These are phyloP conservation scores for Backusella morwellensis DNA, from an alignment of 192 early-diverging fungal species.

Conservation along the genomic window DNA sequence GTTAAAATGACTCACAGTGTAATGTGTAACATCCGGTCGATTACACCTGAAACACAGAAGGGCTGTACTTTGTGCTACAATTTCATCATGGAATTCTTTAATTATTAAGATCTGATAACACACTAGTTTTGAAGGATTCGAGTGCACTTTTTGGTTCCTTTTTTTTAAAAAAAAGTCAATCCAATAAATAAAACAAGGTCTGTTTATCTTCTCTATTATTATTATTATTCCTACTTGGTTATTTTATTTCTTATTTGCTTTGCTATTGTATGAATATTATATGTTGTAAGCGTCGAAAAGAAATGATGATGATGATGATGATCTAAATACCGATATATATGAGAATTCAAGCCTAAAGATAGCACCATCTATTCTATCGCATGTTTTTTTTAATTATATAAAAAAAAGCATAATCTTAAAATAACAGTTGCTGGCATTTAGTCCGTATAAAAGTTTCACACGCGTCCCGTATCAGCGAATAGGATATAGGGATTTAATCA, in stretches of 20 bases:
- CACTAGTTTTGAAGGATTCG: not conserved
- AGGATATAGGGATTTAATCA: not conserved
- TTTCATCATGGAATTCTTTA: not conserved
- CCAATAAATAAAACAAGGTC: not conserved
- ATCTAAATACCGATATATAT: not conserved
- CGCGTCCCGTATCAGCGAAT: not conserved
- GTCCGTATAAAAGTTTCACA: not conserved
- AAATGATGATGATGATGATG: not conserved
- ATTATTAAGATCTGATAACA: constrained; percentile 1
- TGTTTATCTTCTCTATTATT: not conserved
- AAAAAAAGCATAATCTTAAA: not conserved
- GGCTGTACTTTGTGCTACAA: not conserved
- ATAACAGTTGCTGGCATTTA: not conserved
- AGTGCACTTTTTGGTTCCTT: not conserved
- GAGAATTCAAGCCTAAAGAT: not conserved
- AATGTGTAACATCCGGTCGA: not conserved
- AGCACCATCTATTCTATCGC: not conserved
- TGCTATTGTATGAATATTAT: not conserved
- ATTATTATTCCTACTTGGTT: not conserved
- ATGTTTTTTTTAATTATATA: not conserved
- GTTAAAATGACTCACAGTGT: not conserved
- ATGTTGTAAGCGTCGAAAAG: not conserved
- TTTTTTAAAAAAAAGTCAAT: not conserved
- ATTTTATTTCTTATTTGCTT: not conserved
- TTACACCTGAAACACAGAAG: not conserved